phyloP scores from a whole-genome alignment of 352 stramenopile genomes.

The Aphanomyces cochlioides region DNA sequence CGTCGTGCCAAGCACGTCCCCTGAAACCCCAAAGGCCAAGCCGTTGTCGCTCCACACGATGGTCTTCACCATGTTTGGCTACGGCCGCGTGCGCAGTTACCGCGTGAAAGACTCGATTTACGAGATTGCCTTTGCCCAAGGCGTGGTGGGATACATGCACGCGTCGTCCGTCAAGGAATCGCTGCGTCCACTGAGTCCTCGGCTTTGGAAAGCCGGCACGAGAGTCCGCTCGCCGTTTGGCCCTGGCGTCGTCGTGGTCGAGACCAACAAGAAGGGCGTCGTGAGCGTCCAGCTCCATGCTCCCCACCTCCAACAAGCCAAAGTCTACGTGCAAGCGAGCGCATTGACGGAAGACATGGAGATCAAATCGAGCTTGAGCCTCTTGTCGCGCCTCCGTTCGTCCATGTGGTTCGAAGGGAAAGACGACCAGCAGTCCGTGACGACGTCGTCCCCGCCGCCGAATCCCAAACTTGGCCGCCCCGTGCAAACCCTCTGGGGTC shows the following conservation, averaged over 20 bases:
- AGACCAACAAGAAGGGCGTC: constrained; percentile 10
- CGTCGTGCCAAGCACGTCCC: neutral
- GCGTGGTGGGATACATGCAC: constrained; percentile 20
- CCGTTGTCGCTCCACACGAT: constrained; percentile 6
- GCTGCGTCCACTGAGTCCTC: neutral
- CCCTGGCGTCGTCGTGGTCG: neutral
- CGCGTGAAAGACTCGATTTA: constrained; percentile 20
- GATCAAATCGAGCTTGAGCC: neutral
- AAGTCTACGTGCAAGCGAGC: constrained; percentile 12
- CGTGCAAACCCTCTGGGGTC: constrained; percentile 65
- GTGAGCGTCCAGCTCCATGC: neutral
- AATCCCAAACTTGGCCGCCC: constrained; percentile 55
- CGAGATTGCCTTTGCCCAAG: constrained; percentile 16
- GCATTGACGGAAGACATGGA: constrained; percentile 5
- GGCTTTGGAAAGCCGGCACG: neutral
- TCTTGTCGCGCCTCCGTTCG: neutral
- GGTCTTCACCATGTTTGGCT: constrained; percentile 5
- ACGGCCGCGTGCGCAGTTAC: constrained; percentile 8
- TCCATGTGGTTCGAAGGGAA: constrained; percentile 14
- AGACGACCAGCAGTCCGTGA: neutral
- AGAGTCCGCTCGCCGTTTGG: constrained; percentile 27
- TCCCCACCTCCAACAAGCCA: neutral
- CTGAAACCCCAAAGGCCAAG: neutral
- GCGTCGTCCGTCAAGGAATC: neutral
- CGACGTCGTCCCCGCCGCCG: neutral